Evolutionary conservation across 306 rosid genomes (phyloP), one percentile per base, ranked within the genome.

Genomic region (Senna tora): DNA sequence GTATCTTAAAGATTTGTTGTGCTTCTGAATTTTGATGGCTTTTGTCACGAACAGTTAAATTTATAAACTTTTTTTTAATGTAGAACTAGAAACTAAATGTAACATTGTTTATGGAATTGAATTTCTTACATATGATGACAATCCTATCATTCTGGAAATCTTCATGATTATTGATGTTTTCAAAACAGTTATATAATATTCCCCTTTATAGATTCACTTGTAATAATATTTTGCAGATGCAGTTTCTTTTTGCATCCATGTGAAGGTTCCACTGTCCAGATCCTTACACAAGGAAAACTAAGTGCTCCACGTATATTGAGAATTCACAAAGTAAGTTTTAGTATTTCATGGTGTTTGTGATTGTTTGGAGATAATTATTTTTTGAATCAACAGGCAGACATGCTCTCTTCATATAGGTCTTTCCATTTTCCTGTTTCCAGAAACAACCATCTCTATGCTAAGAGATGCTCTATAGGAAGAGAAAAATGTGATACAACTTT

Each of bases 281-380:
- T 82, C 77, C 84, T 83, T 57, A 83, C 90, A 12, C 97, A 88
- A 84, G 97, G 97, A 61, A 91, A 91, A 77, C 82, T 91, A 58
- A 91, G 97, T 68, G 97, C 96, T 52, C 97, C 97, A 71, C 96
- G 97, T 70, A 91, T 91, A 55, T 83, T 87, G 85, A 83, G 92
- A 84, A 84, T 91, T 70, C 90, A 88, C 61, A 91, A 91, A 80
- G 97, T 91, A 80, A 75, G 85, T 75, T 68, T 16, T 56, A 47
- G 8, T 65, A 64, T 71, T 68, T 55, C 80, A 34, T 69, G 47
- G 39, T 46, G 30, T 43, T 45, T 74, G 30, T 25, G 13, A 25
- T 50, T 50, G 45, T 13, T 41, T 22, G 69, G 17, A 20, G 66
- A 77, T 53, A 13, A 66, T 19, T 38, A 65, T 62, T 85, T 75